Conservation (phyloP, 2,329 filamentous ascomycete species). For the Microcyclospora tardicrescens region DNA sequence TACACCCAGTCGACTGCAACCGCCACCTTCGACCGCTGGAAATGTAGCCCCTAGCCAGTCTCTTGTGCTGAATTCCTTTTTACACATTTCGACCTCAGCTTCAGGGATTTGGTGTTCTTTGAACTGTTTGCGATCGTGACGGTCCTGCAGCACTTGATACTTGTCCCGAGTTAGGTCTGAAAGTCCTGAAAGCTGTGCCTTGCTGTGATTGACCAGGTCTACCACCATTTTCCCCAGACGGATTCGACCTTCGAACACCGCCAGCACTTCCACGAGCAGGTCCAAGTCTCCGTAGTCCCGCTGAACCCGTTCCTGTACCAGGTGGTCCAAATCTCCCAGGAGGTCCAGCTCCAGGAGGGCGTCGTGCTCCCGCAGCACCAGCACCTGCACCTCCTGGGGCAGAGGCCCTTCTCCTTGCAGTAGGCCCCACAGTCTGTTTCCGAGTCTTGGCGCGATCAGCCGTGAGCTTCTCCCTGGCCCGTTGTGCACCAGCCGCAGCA, state of each 20-base stretch:
- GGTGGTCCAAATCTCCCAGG: not conserved
- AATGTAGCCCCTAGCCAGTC: no score
- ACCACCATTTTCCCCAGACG: not conserved
- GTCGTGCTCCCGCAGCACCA: not conserved
- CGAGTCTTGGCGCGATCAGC: not conserved
- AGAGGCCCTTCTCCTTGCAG: not conserved
- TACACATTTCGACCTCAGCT: no score
- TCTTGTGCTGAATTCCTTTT: no score
- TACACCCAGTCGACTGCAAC: no score
- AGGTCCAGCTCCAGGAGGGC: not conserved
- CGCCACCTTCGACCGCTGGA: no score
- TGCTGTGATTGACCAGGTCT: not conserved
- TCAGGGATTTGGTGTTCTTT: no score
- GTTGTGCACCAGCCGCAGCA: conserved; percentile 4
- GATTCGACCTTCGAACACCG: not conserved
- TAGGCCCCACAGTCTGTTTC: not conserved
- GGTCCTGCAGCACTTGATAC: no score
- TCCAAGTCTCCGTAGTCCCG: not conserved
- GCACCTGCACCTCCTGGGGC: not conserved
- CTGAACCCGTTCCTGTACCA: not conserved
- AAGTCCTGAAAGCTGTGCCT: not conserved
- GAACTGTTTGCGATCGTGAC: no score
- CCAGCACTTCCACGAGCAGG: not conserved
- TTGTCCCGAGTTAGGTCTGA: not conserved
- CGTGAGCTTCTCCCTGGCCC: conserved; percentile 2